Conservation (phyloP, 768 basidiomycete genomes). For the Macrolepiota dolichaula region DNA sequence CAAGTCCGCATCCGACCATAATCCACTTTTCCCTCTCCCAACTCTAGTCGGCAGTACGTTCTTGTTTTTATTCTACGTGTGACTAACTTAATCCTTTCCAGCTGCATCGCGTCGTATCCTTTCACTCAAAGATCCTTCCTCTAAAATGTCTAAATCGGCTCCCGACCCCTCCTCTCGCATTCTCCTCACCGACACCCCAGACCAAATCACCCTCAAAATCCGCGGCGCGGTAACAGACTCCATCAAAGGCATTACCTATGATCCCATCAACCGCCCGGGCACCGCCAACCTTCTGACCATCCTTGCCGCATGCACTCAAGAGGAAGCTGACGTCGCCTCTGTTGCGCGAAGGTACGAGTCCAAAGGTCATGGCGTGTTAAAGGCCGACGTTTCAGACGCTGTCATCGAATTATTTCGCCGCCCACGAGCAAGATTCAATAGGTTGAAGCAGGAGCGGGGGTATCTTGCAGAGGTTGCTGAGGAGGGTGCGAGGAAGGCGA, state of each 20-base stretch:
- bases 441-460: slow-evolving; percentile 52
- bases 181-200: slow-evolving; percentile 71
- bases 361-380: slow-evolving; percentile 64
- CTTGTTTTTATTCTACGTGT: not conserved
- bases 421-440: slow-evolving; percentile 69
- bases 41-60: slow-evolving; percentile 69
- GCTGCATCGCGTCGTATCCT: slow-evolving; percentile 80
- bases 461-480: slow-evolving; percentile 63
- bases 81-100: slow-evolving; percentile 25
- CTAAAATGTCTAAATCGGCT: slow-evolving; percentile 96
- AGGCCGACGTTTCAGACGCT: slow-evolving; percentile 70
- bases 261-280: slow-evolving; percentile 78
- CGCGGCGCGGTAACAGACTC: slow-evolving; percentile 86
- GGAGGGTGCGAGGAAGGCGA: slow-evolving; percentile 63
- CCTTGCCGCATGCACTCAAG: slow-evolving; percentile 66
- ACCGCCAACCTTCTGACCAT: slow-evolving; percentile 80
- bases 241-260: slow-evolving; percentile 68
- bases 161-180: slow-evolving; percentile 79
- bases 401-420: slow-evolving; percentile 62
- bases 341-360: slow-evolving; percentile 51
- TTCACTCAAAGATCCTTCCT: slow-evolving; percentile 78
- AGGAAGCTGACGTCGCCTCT: slow-evolving; percentile 35
- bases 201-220: slow-evolving; percentile 66
- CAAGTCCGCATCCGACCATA: slow-evolving; percentile 21
- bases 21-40: slow-evolving; percentile 69